Base-by-base conservation (phyloP, 164 flowering plant species). In the Malania oleifera region DNA sequence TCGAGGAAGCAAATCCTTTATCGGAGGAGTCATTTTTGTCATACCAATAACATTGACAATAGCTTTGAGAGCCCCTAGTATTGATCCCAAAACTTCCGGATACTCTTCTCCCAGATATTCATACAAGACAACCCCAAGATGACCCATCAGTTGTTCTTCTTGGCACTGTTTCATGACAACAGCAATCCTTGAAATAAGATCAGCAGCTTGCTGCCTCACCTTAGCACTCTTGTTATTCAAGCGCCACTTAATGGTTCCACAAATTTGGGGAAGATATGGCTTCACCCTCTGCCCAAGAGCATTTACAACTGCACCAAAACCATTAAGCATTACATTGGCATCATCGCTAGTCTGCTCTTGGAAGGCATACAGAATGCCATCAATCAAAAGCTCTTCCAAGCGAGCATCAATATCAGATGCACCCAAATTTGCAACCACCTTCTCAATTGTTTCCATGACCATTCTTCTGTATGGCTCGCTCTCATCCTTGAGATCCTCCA, bases 361-460 rank as follows among this genome's bases (percentile, higher is more conserved):
- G 83, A 95, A 95, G 9, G 97, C 96, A 75, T 95, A 95, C 13
- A 95, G 80, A 55, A 91, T 95, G 0, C 97, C 97, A 78, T 95
- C 99, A 64, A 95, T 91, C 57, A 93, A 73, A 35, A 88, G 85
- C 72, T 95, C 97, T 67, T 95, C 99, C 76, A 95, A 73, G 34
- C 93, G 84, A 23, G 96, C 62, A 78, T 91, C 93, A 63, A 95
- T 95, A 71, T 95, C 99, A 23, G 96, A 86, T 38, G 99, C 89
- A 52, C 97, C 99, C 80, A 95, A 67, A 62, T 95, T 90, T 0
- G 88, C 70, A 19, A 91, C 96, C 59, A 95, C 99, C 74, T 95
- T 95, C 71, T 88, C 99, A 54, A 95, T 91, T 0, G 99, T 95
- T 71, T 95, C 97, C 99, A 95, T 91, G n/a, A 95, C 97, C 97